phyloP scores from a whole-genome alignment of 306 rosid genomes.

The Prosopis cineraria region DNA sequence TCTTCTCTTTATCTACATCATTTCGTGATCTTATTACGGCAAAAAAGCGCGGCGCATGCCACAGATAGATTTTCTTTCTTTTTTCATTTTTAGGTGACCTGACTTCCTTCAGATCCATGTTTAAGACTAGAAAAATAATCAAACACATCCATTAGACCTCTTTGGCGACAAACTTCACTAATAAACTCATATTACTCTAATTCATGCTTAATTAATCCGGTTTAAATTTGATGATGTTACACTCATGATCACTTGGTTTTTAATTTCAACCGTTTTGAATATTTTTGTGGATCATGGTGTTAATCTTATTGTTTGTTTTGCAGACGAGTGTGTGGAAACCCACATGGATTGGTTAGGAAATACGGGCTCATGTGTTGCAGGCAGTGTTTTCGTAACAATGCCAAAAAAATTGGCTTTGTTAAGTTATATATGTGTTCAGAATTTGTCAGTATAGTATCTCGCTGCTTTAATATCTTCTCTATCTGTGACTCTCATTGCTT shows the following conservation, averaged over 20 bases:
- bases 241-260: background rate
- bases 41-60: too few species aligned
- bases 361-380: conserved; percentile 96
- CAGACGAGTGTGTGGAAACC: conserved; percentile 79
- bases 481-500: background rate
- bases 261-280: background rate
- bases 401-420: conserved; percentile 97
- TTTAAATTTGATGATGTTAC: too few species aligned
- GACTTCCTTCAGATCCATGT: too few species aligned
- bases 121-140: too few species aligned
- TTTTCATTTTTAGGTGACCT: too few species aligned
- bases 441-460: background rate
- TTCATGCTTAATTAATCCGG: too few species aligned
- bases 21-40: too few species aligned
- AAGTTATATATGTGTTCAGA: conserved; percentile 46
- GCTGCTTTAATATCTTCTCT: background rate
- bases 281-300: background rate
- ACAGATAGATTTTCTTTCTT: too few species aligned
- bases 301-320: background rate
- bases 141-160: too few species aligned
- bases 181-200: too few species aligned
- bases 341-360: conserved; percentile 92
- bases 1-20: too few species aligned
- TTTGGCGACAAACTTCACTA: too few species aligned
- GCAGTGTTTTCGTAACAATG: conserved; percentile 96